Evolutionary conservation across 2,329 filamentous ascomycete genomes (phyloP), one percentile per base, ranked within the genome.

Genomic region (Trichothecium roseum): DNA sequence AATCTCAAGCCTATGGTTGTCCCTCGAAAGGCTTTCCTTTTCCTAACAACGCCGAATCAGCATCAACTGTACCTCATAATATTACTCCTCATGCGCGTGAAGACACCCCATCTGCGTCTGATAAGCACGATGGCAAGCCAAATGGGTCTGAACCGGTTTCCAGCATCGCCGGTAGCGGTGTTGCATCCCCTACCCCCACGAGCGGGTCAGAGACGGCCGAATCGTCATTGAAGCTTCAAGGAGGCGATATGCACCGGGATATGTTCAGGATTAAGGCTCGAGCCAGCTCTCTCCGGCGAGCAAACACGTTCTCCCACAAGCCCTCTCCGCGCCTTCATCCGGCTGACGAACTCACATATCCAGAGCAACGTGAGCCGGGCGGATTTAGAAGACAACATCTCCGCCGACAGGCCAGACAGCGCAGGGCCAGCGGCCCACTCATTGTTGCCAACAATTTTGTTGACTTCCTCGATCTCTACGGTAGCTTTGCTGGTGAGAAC

Each of bases 181-280:
- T 24, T 24, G 20, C 20, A 10, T 24, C 20, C 6, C 36, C 43
- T 26, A 40, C 42, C 42, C 45, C 46, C 22, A 48, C 48, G 3
- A 41, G 47, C 8, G 44, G 46, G 17, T 54, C 57, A 30, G 73
- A 80, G 40, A 40, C 44, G n/a, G 41, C 57, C 24, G 56, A 61
- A 37, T 85, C 81, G 2, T 87, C 83, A 0, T 62, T 87, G 36
- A 74, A 66, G 39, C 65, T 87, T 3, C 81, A 82, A 49, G 83
- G 83, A 35, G 83, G 83, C 28, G 83, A 88, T 48, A 80, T 88
- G 16, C 82, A 87, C 52, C 77, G 83, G 24, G 80, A 84, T 47
- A 70, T 88, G 24, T 88, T 83, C 68, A 81, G 75, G 51, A 77
- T 85, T 46, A 75, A 79, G 41, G 74, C 77, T 13, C 66, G 74